Evolutionary conservation across 2,329 filamentous ascomycete species (phyloP).

Genomic region (Cordyceps fumosorosea): DNA sequence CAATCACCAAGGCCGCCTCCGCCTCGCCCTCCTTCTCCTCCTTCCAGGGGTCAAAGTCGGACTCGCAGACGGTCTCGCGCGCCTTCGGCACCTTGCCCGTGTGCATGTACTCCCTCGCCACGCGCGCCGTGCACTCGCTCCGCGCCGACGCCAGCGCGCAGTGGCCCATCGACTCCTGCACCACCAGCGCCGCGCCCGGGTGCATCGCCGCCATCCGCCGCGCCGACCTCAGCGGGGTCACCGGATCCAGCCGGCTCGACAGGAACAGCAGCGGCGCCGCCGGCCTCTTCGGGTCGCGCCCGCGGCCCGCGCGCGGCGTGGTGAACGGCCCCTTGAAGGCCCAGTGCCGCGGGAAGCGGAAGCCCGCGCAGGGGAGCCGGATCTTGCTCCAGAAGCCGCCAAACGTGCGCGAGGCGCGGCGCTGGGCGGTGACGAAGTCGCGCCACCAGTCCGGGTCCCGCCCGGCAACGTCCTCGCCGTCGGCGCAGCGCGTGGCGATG

Average conservation of each 20-base stretch:
- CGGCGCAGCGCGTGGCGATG: slow-evolving; percentile 14
- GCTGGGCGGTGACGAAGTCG: slow-evolving; percentile 14
- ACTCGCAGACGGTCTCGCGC: slow-evolving; percentile 16
- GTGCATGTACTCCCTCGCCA: slow-evolving; percentile 17
- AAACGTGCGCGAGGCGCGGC: slow-evolving; percentile 16
- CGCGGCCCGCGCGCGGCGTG: slow-evolving; percentile 13
- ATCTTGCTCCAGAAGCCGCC: slow-evolving; percentile 19
- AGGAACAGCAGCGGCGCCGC: slow-evolving; percentile 32
- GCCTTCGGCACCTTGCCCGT: slow-evolving; percentile 15
- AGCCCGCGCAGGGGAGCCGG: slow-evolving; percentile 26
- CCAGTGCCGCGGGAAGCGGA: slow-evolving; percentile 25
- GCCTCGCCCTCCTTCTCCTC: background rate
- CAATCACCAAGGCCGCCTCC: background rate
- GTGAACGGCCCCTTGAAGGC: slow-evolving; percentile 22
- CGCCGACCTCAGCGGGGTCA: slow-evolving; percentile 34
- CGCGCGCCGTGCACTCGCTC: slow-evolving; percentile 14
- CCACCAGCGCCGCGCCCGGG: slow-evolving; percentile 19
- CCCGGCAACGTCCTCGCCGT: slow-evolving; percentile 7
- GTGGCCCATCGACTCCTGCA: slow-evolving; percentile 20
- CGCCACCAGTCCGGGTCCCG: background rate
- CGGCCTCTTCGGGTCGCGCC: slow-evolving; percentile 20
- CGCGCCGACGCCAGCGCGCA: slow-evolving; percentile 8
- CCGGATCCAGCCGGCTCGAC: slow-evolving; percentile 30
- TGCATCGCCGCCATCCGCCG: slow-evolving; percentile 15
- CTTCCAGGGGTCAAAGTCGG: slow-evolving; percentile 15